Base-by-base conservation (phyloP, 2,329 filamentous ascomycete genomes). In the Botrytis porri region DNA sequence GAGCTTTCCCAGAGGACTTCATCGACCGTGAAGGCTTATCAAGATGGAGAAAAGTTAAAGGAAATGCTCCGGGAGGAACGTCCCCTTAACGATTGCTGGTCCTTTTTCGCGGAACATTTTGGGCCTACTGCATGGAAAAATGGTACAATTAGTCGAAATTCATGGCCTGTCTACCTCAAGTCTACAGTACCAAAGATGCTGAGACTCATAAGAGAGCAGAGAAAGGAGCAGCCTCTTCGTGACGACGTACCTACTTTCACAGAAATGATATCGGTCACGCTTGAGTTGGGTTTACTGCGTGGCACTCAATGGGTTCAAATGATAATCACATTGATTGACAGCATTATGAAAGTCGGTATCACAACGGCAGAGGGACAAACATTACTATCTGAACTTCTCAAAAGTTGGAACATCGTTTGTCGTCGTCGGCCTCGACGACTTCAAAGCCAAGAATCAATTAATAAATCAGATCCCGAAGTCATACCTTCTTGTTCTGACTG, bases 31-130 rank as follows among this genome's bases (percentile, higher is more conserved):
- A 76, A 77, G 57, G 73, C 78, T 35, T 81, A 80, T 64, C 75
- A 78, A 62, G 65, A 79, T 73, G 76, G 75, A 12, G 76, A 79
- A 37, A 73, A 72, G 37, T 73, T 81, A 10, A 77, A 75, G 39
- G 70, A 75, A 37, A 80, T 80, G 76, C 74, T 81, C n/a, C 45
- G 32, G 32, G 62, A 77, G 20, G 63, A 67, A 41, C 35, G 51
- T n/a, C 74, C 74, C 18, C 71, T 77, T 20, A 60, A 48, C 16
- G 77, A 80, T 14, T 75, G 77, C 29, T 81, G 79, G 79, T 57
- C 76, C 37, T 81, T 80, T 73, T 81, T 81, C 54, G 57, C 78
- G 5, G 73, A 79, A 67, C 75, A 81, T 71, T 80, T 81, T 73
- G 77, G 78, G 41, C 78, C 79, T n/a, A 66, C 75, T n/a, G 73